A percentile compares a stretch with the other conserved stretches of the same genome.
Conservation (phyloP, 208 protist genomes). For the Naegleria gruberi region DNA sequence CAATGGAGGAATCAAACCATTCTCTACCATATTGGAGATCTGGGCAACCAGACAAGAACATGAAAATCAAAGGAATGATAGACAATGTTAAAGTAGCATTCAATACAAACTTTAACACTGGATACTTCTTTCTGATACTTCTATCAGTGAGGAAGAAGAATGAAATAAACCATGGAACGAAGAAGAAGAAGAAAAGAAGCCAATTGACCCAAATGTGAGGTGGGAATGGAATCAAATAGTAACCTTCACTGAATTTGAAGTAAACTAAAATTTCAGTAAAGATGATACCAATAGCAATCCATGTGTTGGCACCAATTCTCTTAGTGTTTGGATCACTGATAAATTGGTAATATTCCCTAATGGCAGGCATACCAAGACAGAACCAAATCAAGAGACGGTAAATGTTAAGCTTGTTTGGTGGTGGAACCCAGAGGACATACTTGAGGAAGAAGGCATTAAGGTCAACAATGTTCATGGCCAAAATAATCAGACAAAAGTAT, state of each 20-base stretch:
- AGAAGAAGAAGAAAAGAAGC: not conserved
- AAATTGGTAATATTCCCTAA: conserved; percentile 85
- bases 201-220: conserved; percentile 4
- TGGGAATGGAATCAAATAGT: not conserved
- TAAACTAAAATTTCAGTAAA: not conserved
- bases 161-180: not conserved
- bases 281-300: not conserved
- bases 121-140: not conserved
- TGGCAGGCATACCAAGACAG: conserved; percentile 61
- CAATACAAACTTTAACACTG: not conserved
- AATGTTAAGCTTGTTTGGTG: conserved; percentile 71
- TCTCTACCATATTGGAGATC: not conserved
- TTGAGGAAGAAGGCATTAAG: conserved; percentile 92
- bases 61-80: not conserved
- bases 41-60: not conserved
- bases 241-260: not conserved
- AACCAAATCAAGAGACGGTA: conserved; percentile 70
- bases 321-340: conserved; percentile 39
- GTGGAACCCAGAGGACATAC: conserved; percentile 75
- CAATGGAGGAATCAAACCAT: not conserved
- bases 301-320: not conserved
- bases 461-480: conserved; percentile 49
- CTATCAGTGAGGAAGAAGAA: not conserved
- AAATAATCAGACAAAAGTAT: conserved; percentile 35
- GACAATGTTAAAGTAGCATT: not conserved